Conservation (phyloP, 768 basidiomycete genomes). For the Strobilomyces dryophilus region DNA sequence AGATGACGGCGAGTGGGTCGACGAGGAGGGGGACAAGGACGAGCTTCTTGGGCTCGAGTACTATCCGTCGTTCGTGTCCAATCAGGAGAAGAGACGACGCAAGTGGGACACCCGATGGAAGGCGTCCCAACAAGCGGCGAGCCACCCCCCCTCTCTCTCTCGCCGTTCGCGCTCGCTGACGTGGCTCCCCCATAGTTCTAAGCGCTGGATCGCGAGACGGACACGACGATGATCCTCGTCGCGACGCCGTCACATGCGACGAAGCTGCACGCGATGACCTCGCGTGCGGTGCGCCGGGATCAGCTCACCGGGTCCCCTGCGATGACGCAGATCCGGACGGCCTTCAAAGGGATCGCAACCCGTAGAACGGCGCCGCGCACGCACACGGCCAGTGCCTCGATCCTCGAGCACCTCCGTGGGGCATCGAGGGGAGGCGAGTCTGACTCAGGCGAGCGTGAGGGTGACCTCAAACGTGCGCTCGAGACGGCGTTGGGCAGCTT, state of each 20-base stretch:
- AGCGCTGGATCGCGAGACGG: constrained; percentile 74
- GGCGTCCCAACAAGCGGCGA: constrained; percentile 64
- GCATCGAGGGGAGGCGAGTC: too few relatives aligned
- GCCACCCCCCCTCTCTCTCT: constrained; percentile 19
- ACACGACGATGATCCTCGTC: constrained; percentile 69
- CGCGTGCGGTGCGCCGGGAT: constrained; percentile 65
- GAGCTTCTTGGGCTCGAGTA: constrained; percentile 76
- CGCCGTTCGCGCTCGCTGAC: constrained; percentile 1
- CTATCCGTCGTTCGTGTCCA: constrained; percentile 66
- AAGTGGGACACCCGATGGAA: constrained; percentile 79
- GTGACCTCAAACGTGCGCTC: constrained; percentile 63
- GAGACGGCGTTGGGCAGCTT: constrained; percentile 67
- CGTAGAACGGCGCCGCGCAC: too few relatives aligned
- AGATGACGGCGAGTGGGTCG: constrained; percentile 52
- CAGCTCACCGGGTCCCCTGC: constrained; percentile 40
- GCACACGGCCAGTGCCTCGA: too few relatives aligned
- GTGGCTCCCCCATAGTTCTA: constrained; percentile 53
- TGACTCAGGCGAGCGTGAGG: constrained; percentile 36
- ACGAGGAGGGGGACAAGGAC: constrained; percentile 66
- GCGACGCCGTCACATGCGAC: constrained; percentile 73
- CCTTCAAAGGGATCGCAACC: too few relatives aligned
- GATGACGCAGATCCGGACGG: too few relatives aligned
- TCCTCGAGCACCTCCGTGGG: too few relatives aligned
- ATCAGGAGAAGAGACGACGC: constrained; percentile 61
- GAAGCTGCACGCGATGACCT: constrained; percentile 59